Conservation (phyloP, 73 alveolate species). For the Paramecium bursaria region DNA sequence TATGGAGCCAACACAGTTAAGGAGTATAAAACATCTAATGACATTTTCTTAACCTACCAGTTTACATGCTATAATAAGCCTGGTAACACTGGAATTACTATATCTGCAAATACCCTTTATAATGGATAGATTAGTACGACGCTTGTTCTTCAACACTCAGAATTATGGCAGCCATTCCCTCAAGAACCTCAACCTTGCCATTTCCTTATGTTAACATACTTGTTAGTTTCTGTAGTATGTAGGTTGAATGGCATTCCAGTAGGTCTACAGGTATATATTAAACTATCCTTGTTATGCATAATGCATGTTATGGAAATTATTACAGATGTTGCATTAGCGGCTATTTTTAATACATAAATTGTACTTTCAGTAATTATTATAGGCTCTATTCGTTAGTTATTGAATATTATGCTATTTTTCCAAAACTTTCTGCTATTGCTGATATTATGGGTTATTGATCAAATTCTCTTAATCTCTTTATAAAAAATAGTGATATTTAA, state of each 20-base stretch:
- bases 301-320: neutral
- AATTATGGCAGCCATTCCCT: conserved; percentile 53
- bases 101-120: conserved; percentile 44
- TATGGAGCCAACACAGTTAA: conserved; percentile 4
- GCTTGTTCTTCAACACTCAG: conserved; percentile 38
- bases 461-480: neutral
- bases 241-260: conserved; percentile 8
- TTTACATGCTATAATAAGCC: neutral
- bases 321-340: conserved; percentile 9
- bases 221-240: neutral
- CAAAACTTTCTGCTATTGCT: neutral
- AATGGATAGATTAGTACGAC: neutral
- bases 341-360: neutral
- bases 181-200: conserved; percentile 4
- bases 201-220: neutral
- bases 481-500: neutral
- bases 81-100: conserved; percentile 4
- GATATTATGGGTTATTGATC: neutral
- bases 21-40: conserved; percentile 13
- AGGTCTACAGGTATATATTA: conserved; percentile 13
- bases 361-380: neutral
- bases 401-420: neutral
- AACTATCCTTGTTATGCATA: conserved; percentile 25
- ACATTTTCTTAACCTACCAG: conserved; percentile 56
- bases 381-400: neutral